Evolutionary conservation across 768 basidiomycete genomes (phyloP), one percentile per base, ranked within the genome.

Genomic region (Xerocomellus intermedius): DNA sequence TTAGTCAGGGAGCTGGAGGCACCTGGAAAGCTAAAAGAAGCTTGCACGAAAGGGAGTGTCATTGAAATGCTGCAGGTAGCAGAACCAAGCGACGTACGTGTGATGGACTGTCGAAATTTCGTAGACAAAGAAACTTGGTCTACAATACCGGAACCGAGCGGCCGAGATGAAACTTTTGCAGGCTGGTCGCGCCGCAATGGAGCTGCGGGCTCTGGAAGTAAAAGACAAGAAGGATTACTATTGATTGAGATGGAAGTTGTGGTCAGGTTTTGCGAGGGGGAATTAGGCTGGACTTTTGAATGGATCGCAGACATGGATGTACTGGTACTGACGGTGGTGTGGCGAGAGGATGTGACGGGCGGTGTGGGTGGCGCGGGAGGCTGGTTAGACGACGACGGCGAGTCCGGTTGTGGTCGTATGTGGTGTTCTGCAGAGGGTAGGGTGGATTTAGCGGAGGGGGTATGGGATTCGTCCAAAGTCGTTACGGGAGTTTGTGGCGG

Each of bases 21-120:
- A 56, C 52, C 57, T 38, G 64, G 56, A 52, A 56, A 62, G 42
- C 59, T 69, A 57, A 69, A 63, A 22, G 70, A 70, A 22, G 62
- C 69, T 70, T 50, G 30, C 22, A 28, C n/a, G 9, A 24, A 14
- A n/a, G 24, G 10, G 2, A 28, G 45, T 14, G 52, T 63, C 45
- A 70, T 24, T 19, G n/a, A 44, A 17, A 9, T 14, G 5, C 17
- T n/a, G 5, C 16, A 0, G 7, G 19, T 9, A 10, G 19, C 30
- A 32, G 26, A 41, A 41, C 19, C 0, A 22, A 41, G 19, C 30
- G n/a, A 43, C 69, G 43, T 42, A 72, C 69, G 59, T 68, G 64
- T 66, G 58, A 67, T 60, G 62, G 57, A 57, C 28, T 55, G 61
- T 45, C 57, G 50, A 45, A 37, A 48, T 38, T 54, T 56, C 6